Evolutionary conservation across 805 yeast species (phyloP), one percentile per base, ranked within the genome.

Genomic region (Lipomyces kockii): DNA sequence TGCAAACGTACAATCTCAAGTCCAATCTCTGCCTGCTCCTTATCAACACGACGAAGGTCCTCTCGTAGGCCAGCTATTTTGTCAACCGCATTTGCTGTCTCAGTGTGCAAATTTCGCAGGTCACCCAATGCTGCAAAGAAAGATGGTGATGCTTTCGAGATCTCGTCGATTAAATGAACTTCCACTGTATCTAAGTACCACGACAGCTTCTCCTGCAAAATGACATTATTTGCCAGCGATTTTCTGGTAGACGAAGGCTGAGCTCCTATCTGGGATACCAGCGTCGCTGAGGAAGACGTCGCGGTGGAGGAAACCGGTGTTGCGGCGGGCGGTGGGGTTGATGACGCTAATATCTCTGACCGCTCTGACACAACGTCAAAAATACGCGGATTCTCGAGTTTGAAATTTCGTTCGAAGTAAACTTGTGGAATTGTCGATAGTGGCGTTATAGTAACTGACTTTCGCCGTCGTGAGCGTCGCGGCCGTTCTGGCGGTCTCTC

Each of bases 151-250:
- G 97, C 89, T 70, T 86, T 85, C 2, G 97, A 89, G 39, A 95
- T 92, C 77, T 92, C 97, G 52, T 85, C 83, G 22, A 93, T 89
- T 54, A 94, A 79, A 68, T 89, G 88, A 49, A 90, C 82, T 78
- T 94, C 99, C 0, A 94, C 92, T 0, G 87, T 83, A 76, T 95
- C 98, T 64, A 95, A 81, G 74, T 92, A 92, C 78, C 87, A 87
- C 2, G 95, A 90, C 43, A 94, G 80, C 74, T 86, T 87, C 56
- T 92, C 97, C 74, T 89, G 97, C 20, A 93, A 77, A 27, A 82
- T 79, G 9, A 86, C 81, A 73, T 86, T 85, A 71, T 86, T 83
- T 7, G 84, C 82, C 14, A 85, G 75, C 6, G 81, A 79, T 56
- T 83, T 82, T 12, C 73, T 51, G 20, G 55, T 53, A n/a, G 65